Conservation (phyloP, 805 yeast species). For the Clavispora phyllophila region DNA sequence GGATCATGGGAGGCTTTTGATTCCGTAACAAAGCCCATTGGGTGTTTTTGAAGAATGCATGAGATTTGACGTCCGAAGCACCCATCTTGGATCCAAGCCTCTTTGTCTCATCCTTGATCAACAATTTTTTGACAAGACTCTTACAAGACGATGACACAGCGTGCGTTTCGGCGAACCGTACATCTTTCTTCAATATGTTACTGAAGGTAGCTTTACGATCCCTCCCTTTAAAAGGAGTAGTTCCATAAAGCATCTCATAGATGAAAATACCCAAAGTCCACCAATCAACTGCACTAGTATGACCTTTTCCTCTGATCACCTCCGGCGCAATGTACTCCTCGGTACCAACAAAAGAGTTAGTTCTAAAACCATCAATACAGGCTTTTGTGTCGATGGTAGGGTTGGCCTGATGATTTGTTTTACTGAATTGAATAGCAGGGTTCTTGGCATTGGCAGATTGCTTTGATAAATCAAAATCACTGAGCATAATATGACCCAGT, state of each 20-base stretch:
- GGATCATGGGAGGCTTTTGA: conserved; percentile 94
- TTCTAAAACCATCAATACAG: conserved; percentile 92
- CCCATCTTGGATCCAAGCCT: conserved; percentile 90
- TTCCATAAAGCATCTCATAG: conserved; percentile 92
- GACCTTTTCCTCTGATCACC: conserved; percentile 95
- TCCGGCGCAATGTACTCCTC: conserved; percentile 99
- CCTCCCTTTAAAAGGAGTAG: conserved; percentile 93
- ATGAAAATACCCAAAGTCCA: conserved; percentile 95
- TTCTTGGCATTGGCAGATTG: conserved; percentile 73
- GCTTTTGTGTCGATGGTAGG: conserved; percentile 88
- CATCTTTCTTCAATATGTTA: conserved; percentile 79
- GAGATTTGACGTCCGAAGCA: conserved; percentile 90
- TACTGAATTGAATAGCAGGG: conserved; percentile 57
- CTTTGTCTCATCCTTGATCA: conserved; percentile 84
- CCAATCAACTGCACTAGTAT: conserved; percentile 98
- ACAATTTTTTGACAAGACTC: conserved; percentile 69
- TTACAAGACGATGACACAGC: conserved; percentile 72
- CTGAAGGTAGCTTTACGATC: conserved; percentile 87
- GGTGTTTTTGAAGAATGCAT: conserved; percentile 82
- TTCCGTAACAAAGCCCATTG: conserved; percentile 95
- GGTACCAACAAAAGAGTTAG: conserved; percentile 97
- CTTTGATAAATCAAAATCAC: conserved; percentile 93
- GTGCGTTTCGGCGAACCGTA: conserved; percentile 66
- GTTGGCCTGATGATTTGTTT: conserved; percentile 31
- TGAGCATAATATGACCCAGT: conserved; percentile 96